Percentiles rank a stretch among this genome's conserved stretches.
Evolutionary conservation across 306 rosid species (phyloP).

Genomic region (Citrullus mucosospermus): DNA sequence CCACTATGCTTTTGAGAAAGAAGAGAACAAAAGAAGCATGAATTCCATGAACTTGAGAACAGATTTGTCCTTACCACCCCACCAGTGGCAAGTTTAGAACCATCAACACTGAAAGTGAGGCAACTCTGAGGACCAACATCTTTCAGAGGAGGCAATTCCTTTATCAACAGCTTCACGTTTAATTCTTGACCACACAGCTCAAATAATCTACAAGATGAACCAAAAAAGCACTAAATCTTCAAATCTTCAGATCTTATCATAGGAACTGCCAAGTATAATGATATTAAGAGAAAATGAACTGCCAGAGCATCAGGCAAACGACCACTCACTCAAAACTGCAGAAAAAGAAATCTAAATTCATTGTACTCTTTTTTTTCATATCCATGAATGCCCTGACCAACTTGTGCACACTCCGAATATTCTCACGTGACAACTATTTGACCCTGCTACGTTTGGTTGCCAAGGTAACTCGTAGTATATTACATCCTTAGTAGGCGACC

Average conservation of each 20-base stretch:
- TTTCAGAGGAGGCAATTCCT: conserved; percentile 40
- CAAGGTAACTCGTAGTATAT: no score
- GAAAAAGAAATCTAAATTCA: not conserved
- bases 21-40: not conserved
- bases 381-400: no score
- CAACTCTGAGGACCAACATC: conserved; percentile 60
- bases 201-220: conserved; percentile 37
- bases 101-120: conserved; percentile 75
- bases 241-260: not conserved
- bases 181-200: conserved; percentile 50
- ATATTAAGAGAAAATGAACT: not conserved
- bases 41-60: not conserved
- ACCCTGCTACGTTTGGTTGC: no score
- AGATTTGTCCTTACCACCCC: conserved; percentile 46
- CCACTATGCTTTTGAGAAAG: not conserved
- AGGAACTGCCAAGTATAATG: not conserved
- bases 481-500: no score
- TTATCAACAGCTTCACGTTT: conserved; percentile 46
- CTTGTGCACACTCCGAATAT: no score
- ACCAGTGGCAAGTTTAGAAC: conserved; percentile 84
- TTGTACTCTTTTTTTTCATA: no score
- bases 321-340: not conserved
- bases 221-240: not conserved
- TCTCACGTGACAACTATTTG: no score
- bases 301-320: not conserved